These are phyloP conservation scores for Podila epicladia DNA, from an alignment of 192 early-diverging fungal species.

Conservation along the genomic window DNA sequence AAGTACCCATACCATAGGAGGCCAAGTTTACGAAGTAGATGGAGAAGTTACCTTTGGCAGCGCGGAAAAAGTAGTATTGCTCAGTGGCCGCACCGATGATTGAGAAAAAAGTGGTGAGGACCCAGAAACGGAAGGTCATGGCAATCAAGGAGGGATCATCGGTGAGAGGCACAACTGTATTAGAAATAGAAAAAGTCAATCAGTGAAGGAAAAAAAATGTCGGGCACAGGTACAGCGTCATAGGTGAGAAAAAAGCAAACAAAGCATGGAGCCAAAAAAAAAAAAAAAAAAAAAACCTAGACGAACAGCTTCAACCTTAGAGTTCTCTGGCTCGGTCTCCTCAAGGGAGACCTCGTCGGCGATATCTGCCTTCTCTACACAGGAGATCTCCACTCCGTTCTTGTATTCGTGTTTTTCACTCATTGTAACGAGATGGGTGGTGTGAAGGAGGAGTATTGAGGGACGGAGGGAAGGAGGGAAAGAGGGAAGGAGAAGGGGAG, in stretches of 20 bases:
- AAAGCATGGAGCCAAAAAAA: neutral
- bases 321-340: slow-evolving; percentile 13
- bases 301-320: slow-evolving; percentile 18
- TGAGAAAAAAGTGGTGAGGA: slow-evolving; percentile 46
- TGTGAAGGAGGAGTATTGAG: neutral
- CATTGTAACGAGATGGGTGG: slow-evolving; percentile 7
- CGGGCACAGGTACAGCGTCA: slow-evolving; percentile 1
- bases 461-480: neutral
- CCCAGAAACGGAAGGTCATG: slow-evolving; percentile 59
- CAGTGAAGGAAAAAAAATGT: neutral
- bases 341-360: slow-evolving; percentile 9
- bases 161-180: slow-evolving; percentile 20
- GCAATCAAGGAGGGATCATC: slow-evolving; percentile 52
- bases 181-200: slow-evolving; percentile 1
- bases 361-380: slow-evolving; percentile 2
- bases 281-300: slow-evolving; percentile 9
- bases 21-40: slow-evolving; percentile 39
- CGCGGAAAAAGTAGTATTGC: slow-evolving; percentile 42
- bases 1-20: slow-evolving; percentile 29
- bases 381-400: neutral
- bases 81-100: slow-evolving; percentile 28
- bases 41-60: slow-evolving; percentile 7
- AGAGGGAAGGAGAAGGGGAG: neutral
- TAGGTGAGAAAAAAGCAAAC: slow-evolving; percentile 1
- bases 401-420: slow-evolving; percentile 12